Evolutionary conservation across 352 stramenopile species (phyloP).

Genomic region (Pythium dissimile): DNA sequence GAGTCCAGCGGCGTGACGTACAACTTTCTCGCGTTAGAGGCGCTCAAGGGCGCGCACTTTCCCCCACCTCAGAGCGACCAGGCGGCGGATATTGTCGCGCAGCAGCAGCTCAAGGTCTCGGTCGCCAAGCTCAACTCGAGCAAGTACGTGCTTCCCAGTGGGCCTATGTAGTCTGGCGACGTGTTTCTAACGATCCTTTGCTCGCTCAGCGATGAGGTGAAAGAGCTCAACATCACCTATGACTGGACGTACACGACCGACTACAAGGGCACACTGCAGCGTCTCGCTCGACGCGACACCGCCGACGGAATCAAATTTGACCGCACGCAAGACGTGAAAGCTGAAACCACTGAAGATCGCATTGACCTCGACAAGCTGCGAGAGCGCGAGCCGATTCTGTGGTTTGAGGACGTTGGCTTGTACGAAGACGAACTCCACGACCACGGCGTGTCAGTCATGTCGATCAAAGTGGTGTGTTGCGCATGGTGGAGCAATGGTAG

Average conservation of each 20-base stretch:
- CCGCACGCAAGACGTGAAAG: constrained; percentile 29
- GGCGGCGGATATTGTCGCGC: constrained; percentile 43
- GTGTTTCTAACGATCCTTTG: background rate
- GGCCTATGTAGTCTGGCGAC: background rate
- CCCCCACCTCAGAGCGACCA: constrained; percentile 33
- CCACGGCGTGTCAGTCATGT: constrained; percentile 74
- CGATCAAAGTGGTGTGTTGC: constrained; percentile 72
- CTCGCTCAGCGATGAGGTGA: constrained; percentile 62
- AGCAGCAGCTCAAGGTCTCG: constrained; percentile 79
- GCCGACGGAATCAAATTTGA: background rate
- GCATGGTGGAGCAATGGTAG: too few species aligned
- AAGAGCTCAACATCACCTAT: constrained; percentile 79
- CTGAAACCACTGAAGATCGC: constrained; percentile 46
- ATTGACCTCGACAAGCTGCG: constrained; percentile 80
- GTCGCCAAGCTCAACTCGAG: constrained; percentile 78
- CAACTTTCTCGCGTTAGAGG: constrained; percentile 75
- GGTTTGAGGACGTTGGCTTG: constrained; percentile 76
- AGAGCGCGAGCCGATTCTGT: constrained; percentile 79
- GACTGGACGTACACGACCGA: constrained; percentile 85
- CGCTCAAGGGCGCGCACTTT: constrained; percentile 75
- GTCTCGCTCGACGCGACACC: constrained; percentile 24
- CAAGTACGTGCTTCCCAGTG: constrained; percentile 32
- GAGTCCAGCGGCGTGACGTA: constrained; percentile 65
- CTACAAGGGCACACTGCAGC: constrained; percentile 77
- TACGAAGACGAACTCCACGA: constrained; percentile 86